Percentiles rank a stretch among this genome's conserved stretches.
Evolutionary conservation across 768 basidiomycete species (phyloP).

Genomic region (Gyrodon lividus): DNA sequence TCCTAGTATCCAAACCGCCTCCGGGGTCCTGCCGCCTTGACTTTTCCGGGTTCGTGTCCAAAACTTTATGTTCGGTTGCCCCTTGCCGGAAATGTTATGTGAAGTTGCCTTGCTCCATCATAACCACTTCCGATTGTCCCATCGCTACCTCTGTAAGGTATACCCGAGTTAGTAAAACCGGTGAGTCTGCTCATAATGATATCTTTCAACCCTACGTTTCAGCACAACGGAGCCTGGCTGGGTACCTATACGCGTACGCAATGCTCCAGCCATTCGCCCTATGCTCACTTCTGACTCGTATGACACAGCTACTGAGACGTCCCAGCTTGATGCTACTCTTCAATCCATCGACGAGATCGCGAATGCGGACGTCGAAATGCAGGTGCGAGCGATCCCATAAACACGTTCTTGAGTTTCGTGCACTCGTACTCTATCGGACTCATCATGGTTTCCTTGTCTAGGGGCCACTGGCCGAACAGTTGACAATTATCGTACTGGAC

Average conservation of each 20-base stretch:
- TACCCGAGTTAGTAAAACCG: slow-evolving; percentile 8
- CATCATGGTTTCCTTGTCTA: slow-evolving; percentile 16
- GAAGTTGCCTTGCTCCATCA: background rate
- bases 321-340: slow-evolving; percentile 40
- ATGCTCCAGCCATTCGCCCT: background rate
- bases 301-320: slow-evolving; percentile 8
- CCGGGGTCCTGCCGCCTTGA: no score
- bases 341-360: slow-evolving; percentile 53
- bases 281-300: background rate
- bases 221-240: background rate
- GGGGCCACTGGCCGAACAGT: slow-evolving; percentile 42
- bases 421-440: background rate
- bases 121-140: background rate
- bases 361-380: slow-evolving; percentile 74
- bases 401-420: no score
- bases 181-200: slow-evolving; percentile 2
- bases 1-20: no score
- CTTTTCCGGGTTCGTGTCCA: no score
- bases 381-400: slow-evolving; percentile 40
- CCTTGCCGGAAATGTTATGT: no score
- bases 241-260: slow-evolving; percentile 11
- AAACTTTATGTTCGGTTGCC: no score
- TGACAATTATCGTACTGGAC: slow-evolving; percentile 62
- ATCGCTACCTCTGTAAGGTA: background rate
- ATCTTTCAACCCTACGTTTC: background rate